Base-by-base conservation (phyloP, 2,329 filamentous ascomycete genomes). In the Sporothrix mexicana region DNA sequence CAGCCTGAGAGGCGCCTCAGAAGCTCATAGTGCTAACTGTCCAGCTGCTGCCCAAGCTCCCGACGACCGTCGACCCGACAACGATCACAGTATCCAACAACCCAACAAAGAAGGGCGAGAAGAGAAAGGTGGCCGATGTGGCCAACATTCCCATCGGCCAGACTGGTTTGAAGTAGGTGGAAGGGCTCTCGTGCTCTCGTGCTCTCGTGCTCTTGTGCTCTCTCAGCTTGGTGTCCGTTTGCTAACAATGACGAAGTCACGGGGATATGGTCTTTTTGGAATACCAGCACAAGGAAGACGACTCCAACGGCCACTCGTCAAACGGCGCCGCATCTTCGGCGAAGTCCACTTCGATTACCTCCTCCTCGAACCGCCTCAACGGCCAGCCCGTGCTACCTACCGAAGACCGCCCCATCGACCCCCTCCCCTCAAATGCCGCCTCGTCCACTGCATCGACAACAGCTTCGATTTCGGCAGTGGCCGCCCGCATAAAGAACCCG, bases 261-360 rank as follows among this genome's bases (percentile, higher is more conserved):
- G 96, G 96, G 75, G 94, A 97, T 79, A 90, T 97, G 79, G 89
- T 99, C 76, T 99, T 94, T 82, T 85, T 98, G 76, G 90, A 88
- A 76, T 99, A 97, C 83, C 84, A 91, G 77, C 88, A 92, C 77
- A 84, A 87, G 71, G 81, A 84, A 76, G 87, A 87, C 66, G 55
- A 74, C 71, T 41, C 77, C 67, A 83, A 84, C 77, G 83, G 82
- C 70, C 77, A 80, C 53, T 76, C 30, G 30, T 36, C 81, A 23
- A 83, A 84, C 76, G 82, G 81, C 71, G 76, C 76, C 9, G 66
- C 68, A 20, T 36, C 71, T 4, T 15, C 78, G n/a, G 15, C 77
- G 64, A 77, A 77, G 79, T 84, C 75, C 73, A 82, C 74, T 74
- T 79, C 76, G 72, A 77, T 81, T 2, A 76, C 83, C 9, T 87